Base-by-base conservation (phyloP, 148 eudicot species). In the Talinum fruticosum region DNA sequence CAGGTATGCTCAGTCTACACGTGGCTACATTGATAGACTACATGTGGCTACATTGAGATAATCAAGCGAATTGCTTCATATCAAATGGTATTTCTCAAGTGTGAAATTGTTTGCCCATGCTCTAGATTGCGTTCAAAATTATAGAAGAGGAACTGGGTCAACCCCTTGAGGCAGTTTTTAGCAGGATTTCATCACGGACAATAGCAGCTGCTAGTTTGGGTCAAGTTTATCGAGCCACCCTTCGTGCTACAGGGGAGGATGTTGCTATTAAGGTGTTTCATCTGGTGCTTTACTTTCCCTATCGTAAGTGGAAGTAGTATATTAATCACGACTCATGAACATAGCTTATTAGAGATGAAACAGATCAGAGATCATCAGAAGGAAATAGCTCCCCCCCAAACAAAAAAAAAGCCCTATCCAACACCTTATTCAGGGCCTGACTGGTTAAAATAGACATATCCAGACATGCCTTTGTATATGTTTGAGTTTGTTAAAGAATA, bases 161-260 rank as follows among this genome's bases (percentile, higher is more conserved):
- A 82, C 97, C 99, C 73, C 94, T 96, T 68, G 97, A 96, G 81
- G 90, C 97, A 76, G 86, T 96, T 74, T 96, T 96, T 90, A 93
- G 97, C 86, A 90, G 87, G 81, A 96, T 96, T 77, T 96, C 99
- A 24, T 93, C 97, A 54, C 82, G 75, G 76, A 93, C 99, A 75
- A 96, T 96, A 81, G 99, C 99, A 30, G 99, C 97, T 61, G 99
- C 99, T 74, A 93, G 99, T 90, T 85, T 96, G 82, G 97, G 97
- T 79, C 99, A 96, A 88, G 97, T 96, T 82, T 96, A 93, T 79
- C 91, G 97, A 69, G 99, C 97, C 80, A 93, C 97, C 61, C 87
- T 96, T 59, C 97, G 97, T 71, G 76, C 92, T 32, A 84, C 97
- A 28, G 99, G 99, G 66, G 97, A 96, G 70, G 97, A 96, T 67